Conservation (phyloP, 352 stramenopile species). For the Elongisporangium undulatum region DNA sequence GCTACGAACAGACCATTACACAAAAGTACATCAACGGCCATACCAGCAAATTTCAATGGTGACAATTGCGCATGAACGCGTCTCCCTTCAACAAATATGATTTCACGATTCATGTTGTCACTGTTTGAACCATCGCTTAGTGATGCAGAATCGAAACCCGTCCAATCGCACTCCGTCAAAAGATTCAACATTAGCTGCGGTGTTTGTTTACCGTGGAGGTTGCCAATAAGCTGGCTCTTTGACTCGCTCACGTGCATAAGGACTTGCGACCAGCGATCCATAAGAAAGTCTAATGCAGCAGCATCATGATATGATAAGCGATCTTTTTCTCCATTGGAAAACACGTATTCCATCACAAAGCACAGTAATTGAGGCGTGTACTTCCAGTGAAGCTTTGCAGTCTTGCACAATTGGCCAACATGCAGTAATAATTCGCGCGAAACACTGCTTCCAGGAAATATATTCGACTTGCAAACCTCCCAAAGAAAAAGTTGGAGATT, state of each 20-base stretch:
- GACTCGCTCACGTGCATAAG: conserved; percentile 44
- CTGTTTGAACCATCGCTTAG: conserved; percentile 1
- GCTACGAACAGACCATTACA: conserved; percentile 24
- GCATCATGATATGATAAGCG: conserved; percentile 39
- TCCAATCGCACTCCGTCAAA: conserved; percentile 67
- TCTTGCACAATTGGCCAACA: conserved; percentile 34
- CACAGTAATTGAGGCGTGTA: conserved; percentile 57
- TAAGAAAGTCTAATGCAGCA: conserved; percentile 38
- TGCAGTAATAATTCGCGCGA: conserved; percentile 38
- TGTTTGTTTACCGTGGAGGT: conserved; percentile 57
- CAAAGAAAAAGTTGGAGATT: conserved; percentile 43
- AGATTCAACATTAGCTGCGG: conserved; percentile 47
- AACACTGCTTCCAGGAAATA: conserved; percentile 25
- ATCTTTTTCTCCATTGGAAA: conserved; percentile 47
- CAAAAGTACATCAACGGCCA: conserved; percentile 41
- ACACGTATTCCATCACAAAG: conserved; percentile 51
- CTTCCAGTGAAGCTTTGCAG: conserved; percentile 55
- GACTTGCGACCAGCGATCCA: conserved; percentile 50
- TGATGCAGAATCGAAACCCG: conserved; percentile 39
- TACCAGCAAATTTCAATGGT: conserved; percentile 32
- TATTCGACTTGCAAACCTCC: conserved; percentile 43
- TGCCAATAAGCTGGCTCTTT: conserved; percentile 52
- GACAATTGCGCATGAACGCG: conserved; percentile 30
- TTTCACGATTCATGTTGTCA: conserved; percentile 3
- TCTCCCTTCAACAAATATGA: conserved; percentile 15